Base-by-base conservation (phyloP, 2,329 filamentous ascomycete species). In the Akanthomyces muscarius region DNA sequence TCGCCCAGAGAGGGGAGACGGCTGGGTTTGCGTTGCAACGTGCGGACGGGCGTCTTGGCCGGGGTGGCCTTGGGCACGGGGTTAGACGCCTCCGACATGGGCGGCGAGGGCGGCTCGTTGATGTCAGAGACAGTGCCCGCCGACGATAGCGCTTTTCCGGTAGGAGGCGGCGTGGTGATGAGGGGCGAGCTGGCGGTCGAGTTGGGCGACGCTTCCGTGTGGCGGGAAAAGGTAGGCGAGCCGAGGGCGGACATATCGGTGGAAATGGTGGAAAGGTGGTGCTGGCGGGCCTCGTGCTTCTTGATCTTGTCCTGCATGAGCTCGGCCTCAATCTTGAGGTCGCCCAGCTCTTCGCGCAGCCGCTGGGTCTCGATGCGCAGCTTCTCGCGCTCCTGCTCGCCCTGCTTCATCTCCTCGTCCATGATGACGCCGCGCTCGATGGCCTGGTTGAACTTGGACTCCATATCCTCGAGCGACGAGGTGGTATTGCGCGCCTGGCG, bases 401-500 rank as follows among this genome's bases (percentile, higher is more conserved):
- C 91, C 51, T 86, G 84, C 77, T 89, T 94, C 71, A 98, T 90
- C 75, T 98, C 95, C 75, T 97, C 93, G 73, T 99, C 95, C 78
- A 97, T 85, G 83, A 99, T 86, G 30, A 99, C 95, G 11, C 85
- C 88, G 61, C 94, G 84, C 78, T 99, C 95, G 69, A 99, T 96
- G 5, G 93, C 87, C 63, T 96, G 86, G 74, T 97, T 98, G 77
- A 95, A 97, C 77, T 98, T 99, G 66, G 90, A 94, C 77, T 99
- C 95, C 75, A 99, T 83, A 73, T 99, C 95, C 77, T 99, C 95
- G 66, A 98, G 85, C 57, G 94, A 97, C 51, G 93, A 97, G 42
- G 92, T 93, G 33, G 94, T 97, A 76, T 97, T 95, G 69, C 95
- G 88, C 68, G 95, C 94, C 78, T 98, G 94, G 68, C 92, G 88